A percentile compares a stretch with the other conserved stretches of the same genome.
Evolutionary conservation across 2,329 filamentous ascomycete species (phyloP).

Genomic region (Colletotrichum sp.): DNA sequence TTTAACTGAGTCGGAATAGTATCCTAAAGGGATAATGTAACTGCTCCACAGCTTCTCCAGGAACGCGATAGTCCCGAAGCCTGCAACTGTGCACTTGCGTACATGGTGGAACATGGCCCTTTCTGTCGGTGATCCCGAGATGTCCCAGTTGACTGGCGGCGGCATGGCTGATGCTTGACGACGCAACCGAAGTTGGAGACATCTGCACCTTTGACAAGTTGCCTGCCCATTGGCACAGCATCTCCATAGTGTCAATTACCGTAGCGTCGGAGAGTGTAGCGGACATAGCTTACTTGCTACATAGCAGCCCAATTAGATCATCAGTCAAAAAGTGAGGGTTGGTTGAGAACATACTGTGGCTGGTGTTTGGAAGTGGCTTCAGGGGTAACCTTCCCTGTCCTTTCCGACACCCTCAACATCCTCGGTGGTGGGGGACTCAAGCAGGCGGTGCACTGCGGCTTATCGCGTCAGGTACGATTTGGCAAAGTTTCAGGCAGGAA

Average conservation of each 20-base stretch:
- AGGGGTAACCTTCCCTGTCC: not conserved
- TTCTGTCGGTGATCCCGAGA: not conserved
- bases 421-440: not conserved
- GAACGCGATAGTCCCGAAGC: not conserved
- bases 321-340: not conserved
- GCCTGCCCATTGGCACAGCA: not conserved
- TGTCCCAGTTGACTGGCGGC: not conserved
- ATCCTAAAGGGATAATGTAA: constrained; percentile 2
- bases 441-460: not conserved
- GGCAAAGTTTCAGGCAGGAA: not conserved
- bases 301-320: not conserved
- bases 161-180: not conserved
- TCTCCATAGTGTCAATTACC: not conserved
- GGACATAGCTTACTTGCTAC: not conserved
- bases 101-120: constrained; percentile 6
- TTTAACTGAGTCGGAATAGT: not conserved
- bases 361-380: not conserved
- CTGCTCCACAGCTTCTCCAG: not conserved
- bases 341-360: not conserved
- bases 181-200: not conserved
- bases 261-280: not conserved
- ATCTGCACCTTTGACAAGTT: not conserved
- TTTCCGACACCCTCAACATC: not conserved
- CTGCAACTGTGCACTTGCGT: not conserved
- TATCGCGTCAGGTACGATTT: not conserved